Base-by-base conservation (phyloP, 2,329 filamentous ascomycete genomes). In the Thelonectria rubi region DNA sequence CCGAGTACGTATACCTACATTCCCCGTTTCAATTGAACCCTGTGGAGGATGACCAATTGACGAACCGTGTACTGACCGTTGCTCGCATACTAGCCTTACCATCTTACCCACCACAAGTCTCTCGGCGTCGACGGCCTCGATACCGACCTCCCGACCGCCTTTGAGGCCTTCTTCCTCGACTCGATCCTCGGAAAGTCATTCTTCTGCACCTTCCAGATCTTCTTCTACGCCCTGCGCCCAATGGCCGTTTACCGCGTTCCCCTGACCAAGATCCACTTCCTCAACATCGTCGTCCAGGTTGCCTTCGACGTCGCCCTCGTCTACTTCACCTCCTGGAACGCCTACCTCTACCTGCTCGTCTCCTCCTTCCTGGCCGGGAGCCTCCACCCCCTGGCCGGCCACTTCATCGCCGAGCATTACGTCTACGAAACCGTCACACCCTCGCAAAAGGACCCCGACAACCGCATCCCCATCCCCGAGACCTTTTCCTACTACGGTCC, bases 321-420 rank as follows among this genome's bases (percentile, higher is more conserved):
- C 48, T 80, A 81, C 62, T 77, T 81, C 53, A 83, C 86, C 59
- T 89, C 89, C 47, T 73, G 81, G 57, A 85, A 89, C 67, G 85
- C 92, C 0, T 74, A 98, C 47, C 85, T 88, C 66, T 99, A 99
- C 82, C 82, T 99, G 43, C 82, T 99, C 54, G 80, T 96, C 69
- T 95, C 91, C 73, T 95, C 92, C 53, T 98, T 99, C 84, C 86
- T 99, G 3, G 95, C 95, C 1, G 95, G 95, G 37, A 94, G 91
- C 48, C 85, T 99, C 32, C 95, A 99, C 80, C 95, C 95, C 3
- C 92, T 94, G 61, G 95, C 95, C 0, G 95, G 93, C 46, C 95
- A 99, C 81, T 99, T 99, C 83, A 99, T 99, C 78, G 94, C 95
- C 60, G 95, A 99, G 81, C 95, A 99, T 79, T 94, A 94, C 79